phyloP scores from a whole-genome alignment of 495 filamentous ascomycete genomes.

The Jackrogersella multiformis region DNA sequence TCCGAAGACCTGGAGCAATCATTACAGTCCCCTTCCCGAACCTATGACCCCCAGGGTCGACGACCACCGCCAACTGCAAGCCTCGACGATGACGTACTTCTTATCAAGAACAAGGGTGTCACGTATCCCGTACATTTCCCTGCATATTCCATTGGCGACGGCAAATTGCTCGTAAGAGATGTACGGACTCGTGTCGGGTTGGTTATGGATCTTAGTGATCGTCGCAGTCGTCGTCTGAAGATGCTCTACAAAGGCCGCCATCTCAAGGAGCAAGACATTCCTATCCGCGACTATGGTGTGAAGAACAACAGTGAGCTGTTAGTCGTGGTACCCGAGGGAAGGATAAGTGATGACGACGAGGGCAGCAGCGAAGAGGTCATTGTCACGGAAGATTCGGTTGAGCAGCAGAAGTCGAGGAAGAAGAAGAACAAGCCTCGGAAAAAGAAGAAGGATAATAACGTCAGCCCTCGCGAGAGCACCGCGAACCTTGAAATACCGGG shows the following conservation, averaged over 20 bases:
- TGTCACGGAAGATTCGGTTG: conserved; percentile 44
- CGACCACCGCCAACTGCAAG: conserved; percentile 48
- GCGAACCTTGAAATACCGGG: conserved; percentile 47
- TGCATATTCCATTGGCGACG: conserved; percentile 82
- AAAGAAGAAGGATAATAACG: conserved; percentile 50
- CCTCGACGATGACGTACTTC: conserved; percentile 75
- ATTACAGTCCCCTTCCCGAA: conserved; percentile 46
- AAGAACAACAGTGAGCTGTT: conserved; percentile 81
- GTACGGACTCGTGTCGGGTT: conserved; percentile 71
- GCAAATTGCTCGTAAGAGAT: conserved; percentile 72
- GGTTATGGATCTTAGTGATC: conserved; percentile 67
- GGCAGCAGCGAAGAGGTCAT: conserved; percentile 60
- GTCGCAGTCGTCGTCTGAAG: conserved; percentile 65
- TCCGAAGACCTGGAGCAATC: conserved; percentile 68
- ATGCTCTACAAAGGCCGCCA: conserved; percentile 85
- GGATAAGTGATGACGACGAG: conserved; percentile 60
- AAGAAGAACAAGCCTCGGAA: conserved; percentile 56
- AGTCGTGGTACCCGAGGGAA: conserved; percentile 61
- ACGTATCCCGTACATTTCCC: conserved; percentile 83
- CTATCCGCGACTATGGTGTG: conserved; percentile 76
- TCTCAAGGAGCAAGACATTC: conserved; percentile 70
- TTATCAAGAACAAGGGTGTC: conserved; percentile 75
- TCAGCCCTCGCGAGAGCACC: conserved; percentile 51
- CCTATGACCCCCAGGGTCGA: conserved; percentile 40
- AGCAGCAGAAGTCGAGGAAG: conserved; percentile 46